These are phyloP conservation scores for Podospora sp. DNA, from an alignment of 495 filamentous ascomycete genomes.

Conservation along the genomic window DNA sequence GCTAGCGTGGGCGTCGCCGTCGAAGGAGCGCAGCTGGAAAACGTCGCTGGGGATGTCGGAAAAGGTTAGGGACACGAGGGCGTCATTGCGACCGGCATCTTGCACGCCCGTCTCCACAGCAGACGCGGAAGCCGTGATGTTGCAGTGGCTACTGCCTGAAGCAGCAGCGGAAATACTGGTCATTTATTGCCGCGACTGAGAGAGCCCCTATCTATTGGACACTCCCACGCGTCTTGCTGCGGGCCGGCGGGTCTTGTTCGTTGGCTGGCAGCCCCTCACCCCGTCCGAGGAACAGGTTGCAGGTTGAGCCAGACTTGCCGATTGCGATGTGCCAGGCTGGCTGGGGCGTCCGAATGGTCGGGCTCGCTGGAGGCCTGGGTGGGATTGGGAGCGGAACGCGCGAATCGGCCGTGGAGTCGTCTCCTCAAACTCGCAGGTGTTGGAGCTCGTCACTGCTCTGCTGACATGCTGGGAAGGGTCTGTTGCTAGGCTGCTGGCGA, in stretches of 20 bases:
- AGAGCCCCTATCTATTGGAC: slow-evolving; percentile 5
- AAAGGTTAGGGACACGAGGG: slow-evolving; percentile 41
- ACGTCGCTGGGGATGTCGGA: slow-evolving; percentile 45
- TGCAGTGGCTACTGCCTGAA: slow-evolving; percentile 33
- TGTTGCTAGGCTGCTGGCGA: slow-evolving; percentile 8
- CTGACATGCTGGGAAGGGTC: slow-evolving; percentile 19
- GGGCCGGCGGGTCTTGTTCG: slow-evolving; percentile 12
- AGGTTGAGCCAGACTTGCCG: not conserved
- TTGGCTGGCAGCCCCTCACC: not conserved
- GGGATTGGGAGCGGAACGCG: slow-evolving; percentile 4
- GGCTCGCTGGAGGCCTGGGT: not conserved
- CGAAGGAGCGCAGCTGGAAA: slow-evolving; percentile 39
- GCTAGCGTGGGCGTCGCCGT: slow-evolving; percentile 22
- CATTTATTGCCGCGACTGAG: slow-evolving; percentile 30
- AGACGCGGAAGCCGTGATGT: slow-evolving; percentile 18
- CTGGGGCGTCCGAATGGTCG: slow-evolving; percentile 23
- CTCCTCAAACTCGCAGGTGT: slow-evolving; percentile 19
- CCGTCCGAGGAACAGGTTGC: not conserved
- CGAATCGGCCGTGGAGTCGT: slow-evolving; percentile 4
- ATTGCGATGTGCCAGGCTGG: not conserved
- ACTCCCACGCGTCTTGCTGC: slow-evolving; percentile 14
- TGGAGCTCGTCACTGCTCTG: slow-evolving; percentile 18
- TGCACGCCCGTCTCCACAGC: slow-evolving; percentile 31
- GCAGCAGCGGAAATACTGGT: slow-evolving; percentile 33
- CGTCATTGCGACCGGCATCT: slow-evolving; percentile 28